Evolutionary conservation across 2,329 filamentous ascomycete genomes (phyloP).

Genomic region (Cladosporium sp.): DNA sequence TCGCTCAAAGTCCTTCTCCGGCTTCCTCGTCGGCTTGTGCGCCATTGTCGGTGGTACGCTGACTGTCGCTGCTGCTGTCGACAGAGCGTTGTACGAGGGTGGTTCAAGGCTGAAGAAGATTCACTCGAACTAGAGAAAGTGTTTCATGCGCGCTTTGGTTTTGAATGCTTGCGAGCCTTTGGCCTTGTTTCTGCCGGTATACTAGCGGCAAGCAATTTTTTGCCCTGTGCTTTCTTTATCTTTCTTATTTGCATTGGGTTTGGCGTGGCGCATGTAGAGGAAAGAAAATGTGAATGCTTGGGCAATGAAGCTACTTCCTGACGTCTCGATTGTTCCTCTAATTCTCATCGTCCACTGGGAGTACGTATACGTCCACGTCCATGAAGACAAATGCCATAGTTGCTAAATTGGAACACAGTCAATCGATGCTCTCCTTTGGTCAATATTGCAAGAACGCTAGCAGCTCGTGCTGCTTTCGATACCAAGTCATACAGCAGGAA

Average conservation of each 20-base stretch:
- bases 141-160: background rate
- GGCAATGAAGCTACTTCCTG: background rate
- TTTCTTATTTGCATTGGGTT: conserved; percentile 3
- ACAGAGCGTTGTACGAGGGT: conserved; percentile 88
- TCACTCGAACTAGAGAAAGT: conserved; percentile 52
- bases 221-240: too few relatives aligned
- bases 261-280: conserved; percentile 14
- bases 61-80: conserved; percentile 90
- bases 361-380: too few relatives aligned
- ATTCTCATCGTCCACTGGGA: too few relatives aligned
- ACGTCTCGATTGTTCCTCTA: too few relatives aligned
- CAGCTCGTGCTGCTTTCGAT: too few relatives aligned
- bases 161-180: background rate
- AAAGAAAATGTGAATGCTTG: background rate
- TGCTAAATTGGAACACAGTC: too few relatives aligned
- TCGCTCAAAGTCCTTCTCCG: conserved; percentile 80
- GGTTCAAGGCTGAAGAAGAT: conserved; percentile 81
- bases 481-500: too few relatives aligned
- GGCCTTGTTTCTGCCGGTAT: background rate
- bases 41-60: conserved; percentile 91
- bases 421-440: too few relatives aligned
- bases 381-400: too few relatives aligned
- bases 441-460: too few relatives aligned
- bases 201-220: background rate
- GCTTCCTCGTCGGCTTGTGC: conserved; percentile 90